phyloP scores from a whole-genome alignment of 116 monocot genomes.

The Papilionanthe hybrid region DNA sequence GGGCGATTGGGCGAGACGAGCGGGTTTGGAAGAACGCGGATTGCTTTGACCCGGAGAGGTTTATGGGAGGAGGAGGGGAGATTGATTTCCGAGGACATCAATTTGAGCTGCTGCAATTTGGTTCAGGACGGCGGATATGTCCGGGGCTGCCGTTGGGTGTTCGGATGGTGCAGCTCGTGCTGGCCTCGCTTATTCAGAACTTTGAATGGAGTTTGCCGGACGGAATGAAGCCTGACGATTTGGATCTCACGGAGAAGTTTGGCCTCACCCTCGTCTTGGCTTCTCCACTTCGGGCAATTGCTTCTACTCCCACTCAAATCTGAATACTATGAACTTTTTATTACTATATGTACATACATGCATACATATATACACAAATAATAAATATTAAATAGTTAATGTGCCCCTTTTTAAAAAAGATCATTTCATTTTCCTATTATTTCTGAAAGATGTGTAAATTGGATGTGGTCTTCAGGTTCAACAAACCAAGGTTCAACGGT shows the following conservation, averaged over 20 bases:
- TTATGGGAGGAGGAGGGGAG: background rate
- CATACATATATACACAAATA: too few species aligned
- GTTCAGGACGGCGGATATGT: constrained; percentile 8
- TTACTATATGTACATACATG: too few species aligned
- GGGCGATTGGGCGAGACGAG: constrained; percentile 27
- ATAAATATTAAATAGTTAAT: too few species aligned
- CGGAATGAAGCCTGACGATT: background rate
- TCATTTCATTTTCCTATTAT: too few species aligned
- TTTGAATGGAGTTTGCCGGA: constrained; percentile 6
- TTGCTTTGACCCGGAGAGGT: constrained; percentile 25
- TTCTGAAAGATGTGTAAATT: too few species aligned
- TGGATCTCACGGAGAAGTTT: constrained; percentile 11
- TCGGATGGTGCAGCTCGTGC: constrained; percentile 12
- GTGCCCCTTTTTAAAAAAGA: too few species aligned
- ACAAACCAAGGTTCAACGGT: too few species aligned
- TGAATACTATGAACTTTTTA: too few species aligned
- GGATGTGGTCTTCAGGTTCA: too few species aligned
- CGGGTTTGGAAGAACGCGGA: constrained; percentile 23
- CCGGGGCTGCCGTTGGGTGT: background rate
- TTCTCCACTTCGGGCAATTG: too few species aligned
- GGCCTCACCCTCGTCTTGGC: constrained; percentile 6
- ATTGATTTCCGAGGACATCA: constrained; percentile 4
- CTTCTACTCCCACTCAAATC: too few species aligned
- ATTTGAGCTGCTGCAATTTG: constrained; percentile 1
- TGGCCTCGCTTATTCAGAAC: constrained; percentile 4